A percentile compares a stretch with the other conserved stretches of the same genome.
Conservation (phyloP, 2,329 filamentous ascomycete species). For the Scytalidium lignicola region DNA sequence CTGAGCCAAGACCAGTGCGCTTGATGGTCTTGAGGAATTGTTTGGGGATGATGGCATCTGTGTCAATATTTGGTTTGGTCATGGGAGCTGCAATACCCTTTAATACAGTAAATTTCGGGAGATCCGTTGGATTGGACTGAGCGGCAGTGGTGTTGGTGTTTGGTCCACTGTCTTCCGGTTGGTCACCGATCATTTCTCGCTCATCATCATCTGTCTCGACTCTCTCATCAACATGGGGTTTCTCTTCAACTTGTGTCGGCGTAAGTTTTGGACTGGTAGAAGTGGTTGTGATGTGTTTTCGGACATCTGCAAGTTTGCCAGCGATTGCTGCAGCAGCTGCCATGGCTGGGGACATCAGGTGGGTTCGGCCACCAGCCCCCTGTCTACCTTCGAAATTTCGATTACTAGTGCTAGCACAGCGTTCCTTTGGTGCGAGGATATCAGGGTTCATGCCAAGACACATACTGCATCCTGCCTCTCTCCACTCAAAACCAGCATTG, state of each 20-base stretch:
- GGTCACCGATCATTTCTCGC: conserved; percentile 48
- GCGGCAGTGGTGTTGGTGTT: conserved; percentile 57
- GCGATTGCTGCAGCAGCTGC: conserved; percentile 85
- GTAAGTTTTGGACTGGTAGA: conserved; percentile 17
- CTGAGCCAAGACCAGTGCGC: conserved; percentile 83
- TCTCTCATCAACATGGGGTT: conserved; percentile 48
- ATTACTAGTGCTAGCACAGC: conserved; percentile 93
- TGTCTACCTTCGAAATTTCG: conserved; percentile 97
- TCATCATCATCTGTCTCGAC: conserved; percentile 46
- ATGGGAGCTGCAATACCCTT: conserved; percentile 86
- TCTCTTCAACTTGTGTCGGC: conserved; percentile 25
- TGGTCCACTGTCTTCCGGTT: conserved; percentile 58
- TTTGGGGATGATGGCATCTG: conserved; percentile 98
- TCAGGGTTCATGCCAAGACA: conserved; percentile 99
- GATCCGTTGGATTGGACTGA: conserved; percentile 51
- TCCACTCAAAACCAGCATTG: conserved; percentile 94
- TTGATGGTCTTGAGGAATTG: conserved; percentile 99
- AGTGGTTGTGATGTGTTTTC: conserved; percentile 65
- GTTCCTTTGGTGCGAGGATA: conserved; percentile 85
- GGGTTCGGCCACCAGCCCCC: conserved; percentile 84
- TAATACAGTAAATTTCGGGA: conserved; percentile 77
- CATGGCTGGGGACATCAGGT: conserved; percentile 96
- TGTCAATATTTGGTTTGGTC: conserved; percentile 88
- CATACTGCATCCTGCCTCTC: conserved; percentile 98
- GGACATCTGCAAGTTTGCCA: conserved; percentile 87